Conservation (phyloP, 306 rosid genomes). For the Pachyrhizus erosus region DNA sequence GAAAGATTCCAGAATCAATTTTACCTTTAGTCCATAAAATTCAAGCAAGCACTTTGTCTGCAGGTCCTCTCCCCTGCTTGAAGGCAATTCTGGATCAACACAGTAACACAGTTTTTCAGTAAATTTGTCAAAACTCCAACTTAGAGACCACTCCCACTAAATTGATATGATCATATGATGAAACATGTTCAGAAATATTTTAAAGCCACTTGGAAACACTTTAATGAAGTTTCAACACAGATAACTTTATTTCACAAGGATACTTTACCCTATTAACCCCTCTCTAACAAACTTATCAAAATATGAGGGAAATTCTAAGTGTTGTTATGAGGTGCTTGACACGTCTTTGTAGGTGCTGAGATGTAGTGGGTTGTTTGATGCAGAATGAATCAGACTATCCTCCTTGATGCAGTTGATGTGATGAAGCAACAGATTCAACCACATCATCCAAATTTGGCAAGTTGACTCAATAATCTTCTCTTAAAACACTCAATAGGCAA, state of each 20-base stretch:
- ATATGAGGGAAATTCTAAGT: neutral
- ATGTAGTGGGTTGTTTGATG: neutral
- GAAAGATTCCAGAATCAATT: slow-evolving; percentile 47
- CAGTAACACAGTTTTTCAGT: slow-evolving; percentile 35
- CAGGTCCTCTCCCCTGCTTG: slow-evolving; percentile 93
- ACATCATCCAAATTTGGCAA: slow-evolving; percentile 3
- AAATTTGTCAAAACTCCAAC: slow-evolving; percentile 8
- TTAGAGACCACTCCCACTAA: slow-evolving; percentile 15
- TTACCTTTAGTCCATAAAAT: slow-evolving; percentile 95
- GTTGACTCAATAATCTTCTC: neutral
- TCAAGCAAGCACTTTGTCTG: slow-evolving; percentile 96
- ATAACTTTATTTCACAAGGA: slow-evolving; percentile 27
- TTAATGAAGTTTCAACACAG: slow-evolving; percentile 23
- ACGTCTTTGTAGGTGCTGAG: neutral
- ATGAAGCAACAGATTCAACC: neutral
- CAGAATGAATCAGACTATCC: neutral
- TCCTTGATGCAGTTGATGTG: slow-evolving; percentile 1
- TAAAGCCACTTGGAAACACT: slow-evolving; percentile 33
- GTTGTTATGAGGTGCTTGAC: slow-evolving; percentile 4
- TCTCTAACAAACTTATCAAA: neutral
- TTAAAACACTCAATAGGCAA: slow-evolving; percentile 9
- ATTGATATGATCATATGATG: slow-evolving; percentile 4
- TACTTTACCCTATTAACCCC: neutral
- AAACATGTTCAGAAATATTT: slow-evolving; percentile 21
- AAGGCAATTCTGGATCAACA: slow-evolving; percentile 83